Conservation (phyloP, 345 rosid species). For the Reutealis trisperma region DNA sequence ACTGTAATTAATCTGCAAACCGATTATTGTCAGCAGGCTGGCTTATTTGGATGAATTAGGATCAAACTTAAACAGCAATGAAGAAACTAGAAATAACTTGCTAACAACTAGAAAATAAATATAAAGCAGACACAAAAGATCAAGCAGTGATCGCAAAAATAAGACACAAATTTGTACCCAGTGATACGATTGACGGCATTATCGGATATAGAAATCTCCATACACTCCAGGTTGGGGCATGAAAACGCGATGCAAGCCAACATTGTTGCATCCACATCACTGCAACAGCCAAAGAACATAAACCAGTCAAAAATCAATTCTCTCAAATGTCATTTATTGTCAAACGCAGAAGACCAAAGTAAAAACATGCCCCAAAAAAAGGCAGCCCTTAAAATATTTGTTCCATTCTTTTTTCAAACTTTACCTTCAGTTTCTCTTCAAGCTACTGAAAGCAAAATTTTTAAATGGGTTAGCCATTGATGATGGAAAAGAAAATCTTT, state of each 20-base stretch:
- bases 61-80: not conserved
- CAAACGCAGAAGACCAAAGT: not conserved
- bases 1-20: not conserved
- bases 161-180: slow-evolving; percentile 53
- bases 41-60: not conserved
- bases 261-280: slow-evolving; percentile 87
- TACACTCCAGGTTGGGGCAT: slow-evolving; percentile 75
- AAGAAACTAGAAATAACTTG: not conserved
- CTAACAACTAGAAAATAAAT: not conserved
- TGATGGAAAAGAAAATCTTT: not conserved
- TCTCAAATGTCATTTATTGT: not conserved
- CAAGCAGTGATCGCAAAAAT: not conserved
- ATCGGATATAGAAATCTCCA: slow-evolving; percentile 69
- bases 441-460: not conserved
- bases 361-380: not conserved
- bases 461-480: not conserved
- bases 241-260: slow-evolving; percentile 96
- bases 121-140: not conserved
- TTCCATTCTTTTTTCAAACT: not conserved
- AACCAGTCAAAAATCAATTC: not conserved
- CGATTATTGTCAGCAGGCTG: not conserved
- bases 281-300: slow-evolving; percentile 35
- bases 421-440: not conserved
- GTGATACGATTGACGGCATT: slow-evolving; percentile 73
- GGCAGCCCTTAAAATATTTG: not conserved